Evolutionary conservation across 2,329 filamentous ascomycete genomes (phyloP), one percentile per base, ranked within the genome.

Genomic region (Colletotrichum musicola): DNA sequence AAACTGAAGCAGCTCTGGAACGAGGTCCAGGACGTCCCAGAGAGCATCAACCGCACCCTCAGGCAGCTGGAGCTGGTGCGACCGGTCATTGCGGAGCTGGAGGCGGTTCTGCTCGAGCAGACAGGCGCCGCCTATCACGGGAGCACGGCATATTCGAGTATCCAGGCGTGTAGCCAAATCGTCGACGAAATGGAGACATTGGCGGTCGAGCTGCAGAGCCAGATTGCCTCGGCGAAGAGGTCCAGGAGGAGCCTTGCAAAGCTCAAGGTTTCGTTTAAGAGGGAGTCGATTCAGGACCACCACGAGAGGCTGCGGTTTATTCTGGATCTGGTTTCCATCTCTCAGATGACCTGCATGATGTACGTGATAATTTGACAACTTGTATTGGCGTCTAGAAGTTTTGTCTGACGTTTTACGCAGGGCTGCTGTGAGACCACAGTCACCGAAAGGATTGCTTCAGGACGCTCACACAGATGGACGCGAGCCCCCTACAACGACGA

Each of bases 1-100:
- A 70, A 62, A 35, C 4, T 72, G 25, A 64, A 68, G 20, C 27
- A 40, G 12, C 20, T 71, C 0, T 71, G 62, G 61, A 38, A 60
- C 25, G 68, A 71, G 12, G 53, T 68, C 20, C 44, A 64, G 9
- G 64, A 71, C 4, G 53, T 60, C 4, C 68, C 64, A 13, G 54
- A 63, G 27, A 53, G 59, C n/a, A 63, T 67, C 30, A 35, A 40
- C 1, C 56, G 40, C 1, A 42, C 69, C 3, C 12, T 71, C 14
- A 30, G n/a, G 12, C 50, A 57, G 9, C 22, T 69, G 1, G 69
- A 71, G 2, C 16, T 70, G 0, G 18, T 57, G 7, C 38, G 38
- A 3, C 20, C 60, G 2, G 44, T 68, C 2, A 25, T 70, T 1
- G 55, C 54, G 2, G 47, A 50, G 30, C 27, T 67, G 20, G 58